A percentile compares a stretch with the other conserved stretches of the same genome.
These are phyloP conservation scores for Chloridella minuta DNA, from an alignment of 352 stramenopile genomes.

Conservation along the genomic window DNA sequence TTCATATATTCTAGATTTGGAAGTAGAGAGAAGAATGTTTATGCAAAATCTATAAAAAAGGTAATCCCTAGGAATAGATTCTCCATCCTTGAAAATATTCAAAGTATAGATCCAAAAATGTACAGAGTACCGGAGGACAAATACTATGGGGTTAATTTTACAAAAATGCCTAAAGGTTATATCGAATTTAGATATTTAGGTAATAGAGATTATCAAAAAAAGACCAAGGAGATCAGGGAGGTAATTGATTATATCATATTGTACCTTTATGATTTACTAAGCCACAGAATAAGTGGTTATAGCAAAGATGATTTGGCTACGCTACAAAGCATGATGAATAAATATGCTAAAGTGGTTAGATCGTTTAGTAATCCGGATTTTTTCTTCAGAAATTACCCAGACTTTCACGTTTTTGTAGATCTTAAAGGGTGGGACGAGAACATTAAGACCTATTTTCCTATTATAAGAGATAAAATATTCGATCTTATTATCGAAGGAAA, in stretches of 20 bases:
- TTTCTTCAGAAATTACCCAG: not conserved
- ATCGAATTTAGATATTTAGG: not conserved
- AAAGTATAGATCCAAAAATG: not conserved
- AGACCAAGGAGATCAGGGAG: not conserved
- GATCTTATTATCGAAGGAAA: not conserved
- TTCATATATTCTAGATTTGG: not conserved
- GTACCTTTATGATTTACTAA: too few relatives aligned
- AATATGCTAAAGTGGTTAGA: not conserved
- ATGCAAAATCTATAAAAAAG: not conserved
- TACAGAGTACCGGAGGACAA: not conserved
- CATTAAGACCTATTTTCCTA: not conserved
- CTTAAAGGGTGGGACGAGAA: not conserved
- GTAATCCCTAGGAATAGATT: not conserved
- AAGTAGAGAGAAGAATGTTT: not conserved
- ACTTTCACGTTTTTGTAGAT: not conserved
- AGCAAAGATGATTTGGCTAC: not conserved
- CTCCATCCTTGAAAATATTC: not conserved
- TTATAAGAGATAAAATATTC: not conserved
- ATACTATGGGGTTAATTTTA: not conserved
- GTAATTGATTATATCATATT: not conserved
- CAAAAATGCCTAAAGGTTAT: not conserved
- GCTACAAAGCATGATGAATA: not conserved
- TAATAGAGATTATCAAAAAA: not conserved
- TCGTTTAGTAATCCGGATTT: not conserved
- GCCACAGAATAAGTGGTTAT: too few relatives aligned